Conservation (phyloP, 371 early-diverging fungal species). For the Ordospora colligata region DNA sequence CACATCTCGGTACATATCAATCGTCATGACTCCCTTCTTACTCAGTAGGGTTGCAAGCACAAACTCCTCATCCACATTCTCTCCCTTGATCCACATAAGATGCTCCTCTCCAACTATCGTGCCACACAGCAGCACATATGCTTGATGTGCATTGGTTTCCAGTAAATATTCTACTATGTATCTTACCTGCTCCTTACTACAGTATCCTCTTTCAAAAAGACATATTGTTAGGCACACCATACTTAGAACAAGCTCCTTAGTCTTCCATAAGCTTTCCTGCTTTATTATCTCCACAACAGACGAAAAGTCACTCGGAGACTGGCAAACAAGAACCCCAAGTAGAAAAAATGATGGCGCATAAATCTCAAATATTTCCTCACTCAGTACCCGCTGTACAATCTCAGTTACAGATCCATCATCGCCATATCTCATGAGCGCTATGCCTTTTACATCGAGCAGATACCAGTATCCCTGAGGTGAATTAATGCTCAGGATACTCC, state of each 20-base stretch:
- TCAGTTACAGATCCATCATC: background rate
- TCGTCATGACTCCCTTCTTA: background rate
- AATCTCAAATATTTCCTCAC: conserved; percentile 26
- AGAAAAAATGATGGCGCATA: conserved; percentile 8
- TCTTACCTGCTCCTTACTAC: conserved; percentile 8
- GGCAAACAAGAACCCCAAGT: background rate
- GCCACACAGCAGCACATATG: background rate
- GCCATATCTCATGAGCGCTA: background rate
- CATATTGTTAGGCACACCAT: conserved; percentile 19
- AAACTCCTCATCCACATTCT: conserved; percentile 28
- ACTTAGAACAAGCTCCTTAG: conserved; percentile 8
- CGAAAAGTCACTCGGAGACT: background rate
- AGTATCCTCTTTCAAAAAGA: conserved; percentile 11
- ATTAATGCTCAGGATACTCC: conserved; percentile 20
- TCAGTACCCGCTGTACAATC: background rate
- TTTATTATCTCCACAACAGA: conserved; percentile 13
- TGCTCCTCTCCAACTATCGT: background rate
- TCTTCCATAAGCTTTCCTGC: conserved; percentile 11
- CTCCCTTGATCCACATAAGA: background rate
- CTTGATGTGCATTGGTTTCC: background rate
- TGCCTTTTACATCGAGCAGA: conserved; percentile 18
- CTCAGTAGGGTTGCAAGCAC: background rate
- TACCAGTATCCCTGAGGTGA: background rate
- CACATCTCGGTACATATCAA: conserved; percentile 10
- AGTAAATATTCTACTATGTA: conserved; percentile 17